These are phyloP conservation scores for Chlorella sp. DNA, from an alignment of 139 green algal genomes.

Conservation along the genomic window DNA sequence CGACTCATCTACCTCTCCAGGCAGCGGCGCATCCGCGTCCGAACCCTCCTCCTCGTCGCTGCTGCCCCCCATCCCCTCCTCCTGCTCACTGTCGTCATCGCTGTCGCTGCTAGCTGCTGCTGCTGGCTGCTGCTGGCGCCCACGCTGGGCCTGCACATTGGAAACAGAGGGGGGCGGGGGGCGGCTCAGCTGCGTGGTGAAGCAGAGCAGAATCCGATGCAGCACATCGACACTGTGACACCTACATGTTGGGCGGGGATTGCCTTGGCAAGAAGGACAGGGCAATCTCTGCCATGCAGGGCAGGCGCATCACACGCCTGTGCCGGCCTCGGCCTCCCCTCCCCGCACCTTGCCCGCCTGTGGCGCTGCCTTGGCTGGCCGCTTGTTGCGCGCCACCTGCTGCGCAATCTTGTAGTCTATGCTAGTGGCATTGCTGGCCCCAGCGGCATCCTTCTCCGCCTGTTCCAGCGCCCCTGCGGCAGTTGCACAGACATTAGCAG, in stretches of 20 bases:
- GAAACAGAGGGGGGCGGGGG: neutral
- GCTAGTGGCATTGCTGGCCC: constrained; percentile 47
- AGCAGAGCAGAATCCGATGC: too few species aligned
- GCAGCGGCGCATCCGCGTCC: constrained; percentile 27
- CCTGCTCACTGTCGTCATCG: constrained; percentile 25
- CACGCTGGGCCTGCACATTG: neutral
- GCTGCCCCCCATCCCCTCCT: constrained; percentile 29
- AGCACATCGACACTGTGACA: too few species aligned
- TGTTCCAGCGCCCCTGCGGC: constrained; percentile 62
- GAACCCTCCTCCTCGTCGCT: constrained; percentile 46
- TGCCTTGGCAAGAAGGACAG: too few species aligned
- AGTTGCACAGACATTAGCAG: neutral
- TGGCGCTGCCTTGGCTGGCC: neutral
- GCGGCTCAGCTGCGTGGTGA: too few species aligned
- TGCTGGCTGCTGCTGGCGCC: constrained; percentile 51
- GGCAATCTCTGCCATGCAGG: neutral
- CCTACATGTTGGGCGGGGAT: too few species aligned
- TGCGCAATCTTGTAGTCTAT: constrained; percentile 66
- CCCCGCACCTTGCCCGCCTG: neutral
- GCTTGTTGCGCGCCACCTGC: constrained; percentile 13
- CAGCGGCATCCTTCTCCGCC: constrained; percentile 39
- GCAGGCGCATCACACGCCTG: neutral
- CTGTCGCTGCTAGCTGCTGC: neutral
- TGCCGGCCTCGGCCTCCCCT: too few species aligned
- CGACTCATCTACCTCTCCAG: constrained; percentile 32